Conservation (phyloP, 2,329 filamentous ascomycete genomes). For the Plectosphaerella plurivora region DNA sequence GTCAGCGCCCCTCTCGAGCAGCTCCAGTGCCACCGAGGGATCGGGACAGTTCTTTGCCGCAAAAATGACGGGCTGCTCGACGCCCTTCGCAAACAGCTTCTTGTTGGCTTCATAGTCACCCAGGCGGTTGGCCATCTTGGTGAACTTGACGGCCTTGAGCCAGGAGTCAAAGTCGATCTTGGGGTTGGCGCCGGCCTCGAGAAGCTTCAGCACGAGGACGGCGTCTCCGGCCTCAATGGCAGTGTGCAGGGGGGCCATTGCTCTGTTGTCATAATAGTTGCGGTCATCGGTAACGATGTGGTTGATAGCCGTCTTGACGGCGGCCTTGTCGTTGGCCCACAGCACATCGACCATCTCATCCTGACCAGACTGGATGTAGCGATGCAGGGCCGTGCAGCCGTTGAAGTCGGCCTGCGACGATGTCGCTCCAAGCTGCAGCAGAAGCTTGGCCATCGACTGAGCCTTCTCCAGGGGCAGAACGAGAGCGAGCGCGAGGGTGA, state of each 20-base stretch:
- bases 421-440: slow-evolving; percentile 68
- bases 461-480: slow-evolving; percentile 59
- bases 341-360: slow-evolving; percentile 43
- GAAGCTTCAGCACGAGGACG: slow-evolving; percentile 52
- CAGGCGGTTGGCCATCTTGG: slow-evolving; percentile 29
- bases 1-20: slow-evolving; percentile 63
- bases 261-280: slow-evolving; percentile 29
- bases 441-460: slow-evolving; percentile 56
- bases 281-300: slow-evolving; percentile 46
- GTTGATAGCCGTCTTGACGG: slow-evolving; percentile 61
- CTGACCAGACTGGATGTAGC: slow-evolving; percentile 50
- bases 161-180: slow-evolving; percentile 60
- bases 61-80: slow-evolving; percentile 62
- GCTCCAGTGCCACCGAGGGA: slow-evolving; percentile 44
- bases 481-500: slow-evolving; percentile 66
- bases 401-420: slow-evolving; percentile 66
- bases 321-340: slow-evolving; percentile 53
- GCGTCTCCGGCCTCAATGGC: slow-evolving; percentile 53
- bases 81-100: slow-evolving; percentile 36
- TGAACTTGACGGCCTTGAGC: slow-evolving; percentile 51
- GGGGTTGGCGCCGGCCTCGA: slow-evolving; percentile 58
- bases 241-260: slow-evolving; percentile 48
- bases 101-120: slow-evolving; percentile 43
- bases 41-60: slow-evolving; percentile 48
- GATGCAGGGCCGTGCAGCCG: slow-evolving; percentile 62